These are phyloP conservation scores for Citeromyces hawaiiensis DNA, from an alignment of 1,139 yeast genomes.

Conservation along the genomic window DNA sequence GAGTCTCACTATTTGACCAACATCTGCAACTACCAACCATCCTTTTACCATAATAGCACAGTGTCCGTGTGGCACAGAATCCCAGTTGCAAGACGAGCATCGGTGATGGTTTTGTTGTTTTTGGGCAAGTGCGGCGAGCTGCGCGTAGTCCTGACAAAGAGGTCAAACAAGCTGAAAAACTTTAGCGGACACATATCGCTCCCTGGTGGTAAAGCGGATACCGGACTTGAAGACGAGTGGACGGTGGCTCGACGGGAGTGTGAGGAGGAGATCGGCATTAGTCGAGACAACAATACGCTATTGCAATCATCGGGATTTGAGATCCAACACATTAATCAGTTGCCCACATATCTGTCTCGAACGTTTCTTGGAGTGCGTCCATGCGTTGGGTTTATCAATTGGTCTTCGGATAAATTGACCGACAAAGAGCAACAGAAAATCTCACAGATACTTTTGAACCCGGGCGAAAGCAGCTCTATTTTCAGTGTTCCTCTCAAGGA, in stretches of 20 bases:
- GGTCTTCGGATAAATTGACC: constrained; percentile 14
- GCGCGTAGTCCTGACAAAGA: constrained; percentile 61
- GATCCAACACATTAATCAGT: constrained; percentile 39
- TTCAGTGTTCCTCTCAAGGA: constrained; percentile 60
- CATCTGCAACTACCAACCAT: constrained; percentile 14
- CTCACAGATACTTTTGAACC: constrained; percentile 30
- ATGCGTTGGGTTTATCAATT: constrained; percentile 52
- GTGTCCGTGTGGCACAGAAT: constrained; percentile 42
- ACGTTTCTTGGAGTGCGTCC: constrained; percentile 79
- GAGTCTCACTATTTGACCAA: constrained; percentile 17
- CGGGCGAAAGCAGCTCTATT: constrained; percentile 59
- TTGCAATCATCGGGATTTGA: constrained; percentile 34
- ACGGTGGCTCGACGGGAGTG: constrained; percentile 71
- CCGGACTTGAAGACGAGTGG: constrained; percentile 50
- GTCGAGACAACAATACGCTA: constrained; percentile 31
- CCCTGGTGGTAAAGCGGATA: constrained; percentile 84
- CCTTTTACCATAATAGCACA: constrained; percentile 9
- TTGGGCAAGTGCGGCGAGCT: constrained; percentile 62
- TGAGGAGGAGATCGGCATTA: constrained; percentile 75
- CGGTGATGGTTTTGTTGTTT: constrained; percentile 63
- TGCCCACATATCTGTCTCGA: constrained; percentile 69
- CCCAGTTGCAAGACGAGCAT: constrained; percentile 54
- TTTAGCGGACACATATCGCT: constrained; percentile 84
- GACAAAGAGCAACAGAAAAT: constrained; percentile 14
- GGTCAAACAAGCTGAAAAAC: constrained; percentile 53